These are phyloP conservation scores for Eucalyptus pauciflora DNA, from an alignment of 345 rosid genomes.

Conservation along the genomic window DNA sequence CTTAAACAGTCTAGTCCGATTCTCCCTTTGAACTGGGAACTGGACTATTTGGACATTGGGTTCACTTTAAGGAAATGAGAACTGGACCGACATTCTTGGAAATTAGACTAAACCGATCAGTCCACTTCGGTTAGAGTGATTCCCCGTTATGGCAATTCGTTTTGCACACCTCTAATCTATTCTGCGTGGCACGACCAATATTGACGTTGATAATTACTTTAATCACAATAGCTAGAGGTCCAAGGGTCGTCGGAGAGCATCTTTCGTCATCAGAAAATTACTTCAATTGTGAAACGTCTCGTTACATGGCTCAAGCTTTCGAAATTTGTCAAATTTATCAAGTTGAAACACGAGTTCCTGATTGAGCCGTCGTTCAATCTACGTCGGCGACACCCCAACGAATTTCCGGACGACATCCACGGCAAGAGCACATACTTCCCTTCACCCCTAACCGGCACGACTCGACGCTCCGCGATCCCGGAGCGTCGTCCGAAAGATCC, in stretches of 20 bases:
- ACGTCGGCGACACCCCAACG: rapidly evolving
- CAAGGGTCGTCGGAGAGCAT: neutral
- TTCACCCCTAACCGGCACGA: neutral
- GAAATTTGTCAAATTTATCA: neutral
- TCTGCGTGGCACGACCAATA: rapidly evolving
- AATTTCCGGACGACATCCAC: neutral
- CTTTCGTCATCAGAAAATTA: neutral
- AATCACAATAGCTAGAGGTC: rapidly evolving
- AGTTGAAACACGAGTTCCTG: neutral
- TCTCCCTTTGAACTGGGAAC: rapidly evolving
- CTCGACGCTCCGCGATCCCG: neutral
- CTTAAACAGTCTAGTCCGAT: rapidly evolving
- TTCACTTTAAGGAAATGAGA: no score
- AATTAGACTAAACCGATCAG: rapidly evolving
- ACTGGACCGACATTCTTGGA: rapidly evolving
- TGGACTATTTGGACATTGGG: rapidly evolving
- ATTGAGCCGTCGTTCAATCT: neutral
- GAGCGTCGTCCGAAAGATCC: neutral
- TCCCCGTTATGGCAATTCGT: rapidly evolving
- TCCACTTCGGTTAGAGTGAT: rapidly evolving
- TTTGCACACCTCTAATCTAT: rapidly evolving
- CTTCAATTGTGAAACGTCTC: rapidly evolving
- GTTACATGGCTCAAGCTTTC: neutral
- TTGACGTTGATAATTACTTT: rapidly evolving
- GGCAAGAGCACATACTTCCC: neutral